Base-by-base conservation (phyloP, 208 protist species). In the Trypanosomatidae sp. region DNA sequence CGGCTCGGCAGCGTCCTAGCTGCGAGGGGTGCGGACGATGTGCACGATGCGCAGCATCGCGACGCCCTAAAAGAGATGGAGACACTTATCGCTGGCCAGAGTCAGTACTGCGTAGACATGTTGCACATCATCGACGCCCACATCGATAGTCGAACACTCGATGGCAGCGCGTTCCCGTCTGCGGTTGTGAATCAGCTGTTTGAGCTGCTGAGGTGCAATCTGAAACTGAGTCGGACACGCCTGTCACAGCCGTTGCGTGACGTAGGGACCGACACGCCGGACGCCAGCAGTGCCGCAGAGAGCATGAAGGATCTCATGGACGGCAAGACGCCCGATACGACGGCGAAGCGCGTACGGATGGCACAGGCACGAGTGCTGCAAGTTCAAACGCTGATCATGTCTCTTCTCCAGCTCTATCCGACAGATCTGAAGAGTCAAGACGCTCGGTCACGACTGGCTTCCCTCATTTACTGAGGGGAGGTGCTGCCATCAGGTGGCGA, bases 361-460 rank as follows among this genome's bases (percentile, higher is more conserved):
- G 62, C 78, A 55, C 77, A 82, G 75, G 59, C 79, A 68, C 80
- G 88, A 12, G 82, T 84, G 22, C 72, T 73, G 49, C 86, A 93
- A 50, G 33, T 88, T 12, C 88, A 87, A 74, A 90, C 87, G 17
- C 62, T 91, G 44, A 60, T 95, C 49, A 90, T 85, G 56, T 85
- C 77, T 43, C 58, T 94, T 25, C 52, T 96, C 59, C 86, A 95
- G 69, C 65, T 93, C 10, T 91, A 91, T 62, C 52, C 86, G 15
- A 71, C 53, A 0, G 88, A 96, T 62, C 80, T 88, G 36, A 86
- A 88, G 68, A 88, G 82, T 53, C 86, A 92, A 39, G 80, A 80
- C 10, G 85, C 90, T 30, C 85, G 92, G 28, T 80, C 88, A 33
- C 76, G 86, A 17, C 79, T 96, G 3, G 83, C 88, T 5, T 96